A percentile compares a stretch with the other conserved stretches of the same genome.
Conservation (phyloP, 2,329 filamentous ascomycete genomes). For the Pyrenophora seminiperda region DNA sequence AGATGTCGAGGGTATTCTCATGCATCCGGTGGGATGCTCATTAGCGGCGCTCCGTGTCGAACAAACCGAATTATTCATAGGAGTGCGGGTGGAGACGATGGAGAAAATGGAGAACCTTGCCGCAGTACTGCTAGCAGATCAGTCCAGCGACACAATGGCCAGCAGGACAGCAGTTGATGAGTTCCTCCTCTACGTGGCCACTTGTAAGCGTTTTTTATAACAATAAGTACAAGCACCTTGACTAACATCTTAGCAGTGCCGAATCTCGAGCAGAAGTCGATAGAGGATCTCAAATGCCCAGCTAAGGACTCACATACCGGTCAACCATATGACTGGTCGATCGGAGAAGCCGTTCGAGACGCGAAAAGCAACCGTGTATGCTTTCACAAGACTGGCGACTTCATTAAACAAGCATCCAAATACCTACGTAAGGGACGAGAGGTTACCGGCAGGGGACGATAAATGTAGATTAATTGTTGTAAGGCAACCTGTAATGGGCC, state of each 20-base stretch:
- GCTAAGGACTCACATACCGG: constrained; percentile 44
- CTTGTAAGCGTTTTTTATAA: constrained; percentile 28
- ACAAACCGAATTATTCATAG: constrained; percentile 42
- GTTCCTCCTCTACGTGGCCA: constrained; percentile 42
- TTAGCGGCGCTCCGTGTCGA: constrained; percentile 38
- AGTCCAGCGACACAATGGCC: constrained; percentile 31
- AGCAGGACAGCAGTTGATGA: constrained; percentile 41
- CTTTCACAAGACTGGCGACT: constrained; percentile 46
- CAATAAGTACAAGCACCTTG: too few relatives aligned
- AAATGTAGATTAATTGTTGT: too few relatives aligned
- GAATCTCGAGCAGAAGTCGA: constrained; percentile 37
- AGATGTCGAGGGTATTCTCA: constrained; percentile 39
- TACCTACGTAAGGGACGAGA: constrained; percentile 34
- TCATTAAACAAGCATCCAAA: constrained; percentile 41
- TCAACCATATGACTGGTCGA: constrained; percentile 39
- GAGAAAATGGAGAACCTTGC: constrained; percentile 38
- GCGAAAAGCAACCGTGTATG: constrained; percentile 44
- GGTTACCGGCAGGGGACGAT: too few relatives aligned
- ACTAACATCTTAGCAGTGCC: constrained; percentile 22
- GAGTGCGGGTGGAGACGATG: constrained; percentile 39
- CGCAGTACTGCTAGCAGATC: constrained; percentile 35
- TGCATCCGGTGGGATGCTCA: constrained; percentile 32
- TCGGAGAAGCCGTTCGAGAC: constrained; percentile 40
- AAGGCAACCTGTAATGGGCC: too few relatives aligned
- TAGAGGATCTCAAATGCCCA: constrained; percentile 38